Conservation (phyloP, 2,329 filamentous ascomycete genomes). For the Paecilomyces fulvus region DNA sequence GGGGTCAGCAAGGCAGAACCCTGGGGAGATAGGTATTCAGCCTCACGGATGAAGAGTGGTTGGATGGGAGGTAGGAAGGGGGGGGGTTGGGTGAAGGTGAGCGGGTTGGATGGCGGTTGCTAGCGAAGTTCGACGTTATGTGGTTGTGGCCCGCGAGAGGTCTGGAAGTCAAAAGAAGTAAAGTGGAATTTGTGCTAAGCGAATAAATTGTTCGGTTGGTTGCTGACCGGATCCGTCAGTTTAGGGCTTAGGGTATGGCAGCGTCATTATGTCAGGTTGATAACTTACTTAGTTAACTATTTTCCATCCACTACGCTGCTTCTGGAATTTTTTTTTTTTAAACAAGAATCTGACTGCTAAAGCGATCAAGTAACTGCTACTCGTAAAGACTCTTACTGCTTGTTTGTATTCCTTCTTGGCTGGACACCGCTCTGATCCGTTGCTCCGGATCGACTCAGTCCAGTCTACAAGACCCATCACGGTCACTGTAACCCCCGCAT, state of each 20-base stretch:
- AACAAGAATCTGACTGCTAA: no score
- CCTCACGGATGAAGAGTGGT: conserved; percentile 14
- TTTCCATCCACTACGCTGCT: no score
- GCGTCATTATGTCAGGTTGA: not conserved
- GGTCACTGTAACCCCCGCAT: not conserved
- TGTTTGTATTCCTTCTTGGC: no score
- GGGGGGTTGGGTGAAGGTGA: conserved; percentile 5
- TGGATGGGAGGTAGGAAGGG: conserved; percentile 5
- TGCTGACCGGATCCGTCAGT: conserved; percentile 8
- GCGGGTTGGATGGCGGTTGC: not conserved
- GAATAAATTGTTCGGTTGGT: conserved; percentile 19
- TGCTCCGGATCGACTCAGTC: not conserved
- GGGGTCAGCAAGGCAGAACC: conserved; percentile 27
- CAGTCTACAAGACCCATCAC: not conserved
- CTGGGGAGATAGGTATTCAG: conserved; percentile 19
- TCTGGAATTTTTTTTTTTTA: no score
- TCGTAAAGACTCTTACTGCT: no score
- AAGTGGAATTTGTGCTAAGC: conserved; percentile 30
- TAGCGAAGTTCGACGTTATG: conserved; percentile 16
- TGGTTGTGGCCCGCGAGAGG: conserved; percentile 17
- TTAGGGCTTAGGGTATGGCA: conserved; percentile 34
- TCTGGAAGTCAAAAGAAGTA: conserved; percentile 21
- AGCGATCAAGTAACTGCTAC: no score
- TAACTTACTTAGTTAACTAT: no score
- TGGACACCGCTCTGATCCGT: not conserved